Evolutionary conservation across 2,329 filamentous ascomycete genomes (phyloP).

Genomic region (Meredithiella fracta): DNA sequence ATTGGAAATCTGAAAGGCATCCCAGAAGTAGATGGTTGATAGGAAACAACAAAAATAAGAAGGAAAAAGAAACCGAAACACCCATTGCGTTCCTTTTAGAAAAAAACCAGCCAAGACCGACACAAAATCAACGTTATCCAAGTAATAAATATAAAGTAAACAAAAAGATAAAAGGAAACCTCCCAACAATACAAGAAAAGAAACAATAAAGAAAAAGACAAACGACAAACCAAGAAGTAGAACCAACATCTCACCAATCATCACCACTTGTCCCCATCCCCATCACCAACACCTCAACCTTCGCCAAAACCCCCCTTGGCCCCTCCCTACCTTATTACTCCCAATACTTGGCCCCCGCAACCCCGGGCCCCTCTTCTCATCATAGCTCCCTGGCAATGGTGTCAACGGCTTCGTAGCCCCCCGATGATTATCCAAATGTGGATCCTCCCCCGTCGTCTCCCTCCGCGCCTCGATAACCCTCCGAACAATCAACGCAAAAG

Average conservation of each 20-base stretch:
- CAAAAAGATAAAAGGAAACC: not conserved
- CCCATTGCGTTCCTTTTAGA: slow-evolving; percentile 7
- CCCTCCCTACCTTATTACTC: slow-evolving; percentile 28
- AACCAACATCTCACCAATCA: not conserved
- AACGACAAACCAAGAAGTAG: slow-evolving; percentile 5
- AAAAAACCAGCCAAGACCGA: slow-evolving; percentile 3
- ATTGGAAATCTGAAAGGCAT: not conserved
- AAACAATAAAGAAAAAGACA: slow-evolving; percentile 3
- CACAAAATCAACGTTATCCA: slow-evolving; percentile 14
- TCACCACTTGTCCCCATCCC: no score
- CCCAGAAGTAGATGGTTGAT: not conserved
- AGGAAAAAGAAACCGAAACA: slow-evolving; percentile 3
- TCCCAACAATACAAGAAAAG: slow-evolving; percentile 3
- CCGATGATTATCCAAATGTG: slow-evolving; percentile 26
- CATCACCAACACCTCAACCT: slow-evolving; percentile 38
- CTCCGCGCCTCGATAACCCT: slow-evolving; percentile 42
- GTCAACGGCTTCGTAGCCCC: slow-evolving; percentile 43
- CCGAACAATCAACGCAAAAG: slow-evolving; percentile 54
- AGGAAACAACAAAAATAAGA: not conserved
- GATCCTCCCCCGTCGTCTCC: slow-evolving; percentile 30
- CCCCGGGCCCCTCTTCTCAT: slow-evolving; percentile 32
- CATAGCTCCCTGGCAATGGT: slow-evolving; percentile 28
- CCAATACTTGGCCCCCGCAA: slow-evolving; percentile 28
- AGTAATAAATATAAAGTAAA: slow-evolving; percentile 5
- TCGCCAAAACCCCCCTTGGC: slow-evolving; percentile 36